Evolutionary conservation across 2,329 filamentous ascomycete genomes (phyloP), one percentile per base, ranked within the genome.

Genomic region (Tolypocladium guangdongense): DNA sequence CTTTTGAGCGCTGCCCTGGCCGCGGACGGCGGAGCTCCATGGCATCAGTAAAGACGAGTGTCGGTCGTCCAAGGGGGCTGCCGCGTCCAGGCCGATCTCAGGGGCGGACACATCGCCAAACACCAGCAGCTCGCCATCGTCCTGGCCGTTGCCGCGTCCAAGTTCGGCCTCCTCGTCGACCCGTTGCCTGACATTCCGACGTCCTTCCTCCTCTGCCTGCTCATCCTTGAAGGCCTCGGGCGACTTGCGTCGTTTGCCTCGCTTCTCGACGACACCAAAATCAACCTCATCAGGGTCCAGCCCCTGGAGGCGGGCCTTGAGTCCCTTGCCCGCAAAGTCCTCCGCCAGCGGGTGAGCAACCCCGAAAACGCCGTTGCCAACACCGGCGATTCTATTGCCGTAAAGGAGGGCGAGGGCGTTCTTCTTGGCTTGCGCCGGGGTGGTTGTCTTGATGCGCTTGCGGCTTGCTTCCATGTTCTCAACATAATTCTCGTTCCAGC

Each of bases 31-130:
- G 0, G 78, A 81, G 14, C 76, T 78, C 78, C 78, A 81, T 5
- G 78, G 78, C 62, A 76, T 68, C 53, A 77, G 65, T 18, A 73
- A 74, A 2, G 74, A 78, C 1, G 75, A 78, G 47, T 80, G 78
- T 52, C 84, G 80, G 55, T 95, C 87, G 5, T 82, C 80, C 52
- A 93, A 77, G 8, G 81, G 78, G 0, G 80, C 77, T 0, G 75
- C 79, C 1, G 80, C 86, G 43, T 88, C 81, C 68, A 88, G 82
- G 22, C 84, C 87, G 27, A 88, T 68, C 66, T 95, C 90, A 22
- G 86, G 69, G 49, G 71, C 66, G 0, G 68, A 66, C 20, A 75
- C 69, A 22, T 74, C 66, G n/a, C 68, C 68, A 7, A 71, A 59
- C 2, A 68, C 62, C 10, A 66, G 48, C 4, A 62, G 58, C 0